Conservation (phyloP, 2,329 filamentous ascomycete species). For the Fusarium chuoi region DNA sequence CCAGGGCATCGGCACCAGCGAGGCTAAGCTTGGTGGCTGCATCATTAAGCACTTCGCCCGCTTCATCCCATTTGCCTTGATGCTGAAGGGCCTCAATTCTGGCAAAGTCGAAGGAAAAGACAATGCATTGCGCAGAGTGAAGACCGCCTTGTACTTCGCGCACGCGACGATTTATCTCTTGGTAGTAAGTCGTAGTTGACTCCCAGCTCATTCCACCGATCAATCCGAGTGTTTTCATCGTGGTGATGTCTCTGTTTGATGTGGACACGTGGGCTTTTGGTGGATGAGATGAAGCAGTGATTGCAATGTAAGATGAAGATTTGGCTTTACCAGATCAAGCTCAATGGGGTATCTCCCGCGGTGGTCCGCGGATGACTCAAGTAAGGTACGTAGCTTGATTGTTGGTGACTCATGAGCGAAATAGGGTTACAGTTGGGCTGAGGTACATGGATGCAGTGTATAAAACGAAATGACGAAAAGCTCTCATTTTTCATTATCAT, state of each 20-base stretch:
- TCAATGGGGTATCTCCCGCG: no score
- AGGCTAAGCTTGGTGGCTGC: conserved; percentile 26
- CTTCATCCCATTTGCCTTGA: conserved; percentile 30
- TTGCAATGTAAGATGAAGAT: no score
- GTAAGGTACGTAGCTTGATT: no score
- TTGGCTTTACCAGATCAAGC: no score
- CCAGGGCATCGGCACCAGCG: conserved; percentile 38
- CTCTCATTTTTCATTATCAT: no score
- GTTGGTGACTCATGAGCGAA: no score
- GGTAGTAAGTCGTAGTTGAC: conserved; percentile 42
- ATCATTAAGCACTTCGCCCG: conserved; percentile 20
- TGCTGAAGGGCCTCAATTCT: conserved; percentile 34
- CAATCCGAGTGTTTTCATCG: conserved; percentile 42
- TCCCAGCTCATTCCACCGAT: conserved; percentile 45
- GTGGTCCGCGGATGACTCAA: no score
- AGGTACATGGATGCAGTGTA: no score
- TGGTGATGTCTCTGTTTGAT: background rate
- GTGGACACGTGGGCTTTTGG: no score
- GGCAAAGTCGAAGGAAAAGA: conserved; percentile 44
- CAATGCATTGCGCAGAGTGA: conserved; percentile 36
- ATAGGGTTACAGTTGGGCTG: no score
- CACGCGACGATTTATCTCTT: conserved; percentile 41
- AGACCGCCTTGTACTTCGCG: conserved; percentile 34
- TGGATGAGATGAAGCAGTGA: no score
- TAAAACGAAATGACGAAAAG: no score